Evolutionary conservation across 1,139 yeast species (phyloP), one percentile per base, ranked within the genome.

Genomic region (Blastobotrys indianensis): DNA sequence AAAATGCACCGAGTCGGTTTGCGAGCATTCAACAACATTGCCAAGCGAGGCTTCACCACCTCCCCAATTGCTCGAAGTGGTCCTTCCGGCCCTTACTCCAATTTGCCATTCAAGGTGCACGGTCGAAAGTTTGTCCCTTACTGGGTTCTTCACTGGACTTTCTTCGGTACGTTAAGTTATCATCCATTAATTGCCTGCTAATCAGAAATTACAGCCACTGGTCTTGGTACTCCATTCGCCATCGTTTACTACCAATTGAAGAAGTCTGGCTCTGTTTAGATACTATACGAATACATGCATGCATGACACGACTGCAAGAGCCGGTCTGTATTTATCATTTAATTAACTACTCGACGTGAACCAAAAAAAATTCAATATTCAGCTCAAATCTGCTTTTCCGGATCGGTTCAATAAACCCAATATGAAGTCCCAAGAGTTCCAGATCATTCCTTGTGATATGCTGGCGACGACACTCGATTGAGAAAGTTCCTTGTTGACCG

Each of bases 61-160:
- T 45, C 65, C 35, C 49, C 57, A 46, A 48, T 54, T 40, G 60
- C 59, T 45, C 58, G 64, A 44, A 49, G 54, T 46, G 74, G 65
- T 50, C 82, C 85, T 65, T 85, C 80, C 65, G 97, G 97, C 61
- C 80, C 82, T 44, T 90, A 92, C 82, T 75, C 84, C 64, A 92
- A 92, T 78, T 65, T 92, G 56, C 98, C 98, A 56, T 92, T 90
- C 80, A 79, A 80, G 75, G 94, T 92, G 55, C 87, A 86, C 76
- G 75, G 80, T 77, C 86, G 95, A 78, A 85, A 80, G 74, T 55
- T 37, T 48, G 76, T 90, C 55, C 97, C 97, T 55, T 87, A 78
- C 67, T 83, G 80, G 59, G 72, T 86, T 45, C 75, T 82, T 56
- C 95, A 82, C 75, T 83, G 85, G 76, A 80, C 90, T 47, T 81